Percentiles rank a stretch among this genome's conserved stretches.
phyloP scores from a whole-genome alignment of 176 grass and related monocot species.

The Bothriochloa decipiens region DNA sequence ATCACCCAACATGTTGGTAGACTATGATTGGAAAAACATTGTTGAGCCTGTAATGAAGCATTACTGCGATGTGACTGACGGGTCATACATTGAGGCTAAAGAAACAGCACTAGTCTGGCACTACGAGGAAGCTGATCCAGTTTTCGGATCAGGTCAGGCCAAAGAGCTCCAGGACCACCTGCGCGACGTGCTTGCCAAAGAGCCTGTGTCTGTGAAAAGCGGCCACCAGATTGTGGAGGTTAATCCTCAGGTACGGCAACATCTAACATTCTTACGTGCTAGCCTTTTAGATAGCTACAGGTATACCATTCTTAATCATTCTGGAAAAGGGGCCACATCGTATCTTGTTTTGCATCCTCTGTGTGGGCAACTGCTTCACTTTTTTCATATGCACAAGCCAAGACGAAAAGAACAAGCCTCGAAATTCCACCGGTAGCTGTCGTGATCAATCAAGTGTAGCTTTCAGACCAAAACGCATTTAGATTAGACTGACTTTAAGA shows the following conservation, averaged over 20 bases:
- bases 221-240: constrained; percentile 56
- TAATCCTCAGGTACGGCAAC: constrained; percentile 47
- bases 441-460: constrained; percentile 43
- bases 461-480: constrained; percentile 50
- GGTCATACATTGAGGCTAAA: constrained; percentile 54
- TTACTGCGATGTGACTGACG: constrained; percentile 48
- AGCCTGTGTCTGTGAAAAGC: constrained; percentile 42
- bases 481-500: constrained; percentile 51
- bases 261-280: constrained; percentile 26
- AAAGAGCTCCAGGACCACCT: constrained; percentile 61
- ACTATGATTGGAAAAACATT: constrained; percentile 42
- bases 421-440: constrained; percentile 35
- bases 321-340: neutral
- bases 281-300: constrained; percentile 1
- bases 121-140: constrained; percentile 44
- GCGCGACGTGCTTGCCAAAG: constrained; percentile 43
- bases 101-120: constrained; percentile 53
- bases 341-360: neutral
- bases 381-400: constrained; percentile 25
- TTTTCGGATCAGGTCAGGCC: constrained; percentile 42
- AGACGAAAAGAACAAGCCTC: constrained; percentile 20
- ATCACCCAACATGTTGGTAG: neutral
- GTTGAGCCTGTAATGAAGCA: constrained; percentile 44
- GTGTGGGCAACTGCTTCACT: neutral
- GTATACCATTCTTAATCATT: neutral